phyloP scores from a whole-genome alignment of 192 early-diverging fungal species.

The Dissophora globulifera region DNA sequence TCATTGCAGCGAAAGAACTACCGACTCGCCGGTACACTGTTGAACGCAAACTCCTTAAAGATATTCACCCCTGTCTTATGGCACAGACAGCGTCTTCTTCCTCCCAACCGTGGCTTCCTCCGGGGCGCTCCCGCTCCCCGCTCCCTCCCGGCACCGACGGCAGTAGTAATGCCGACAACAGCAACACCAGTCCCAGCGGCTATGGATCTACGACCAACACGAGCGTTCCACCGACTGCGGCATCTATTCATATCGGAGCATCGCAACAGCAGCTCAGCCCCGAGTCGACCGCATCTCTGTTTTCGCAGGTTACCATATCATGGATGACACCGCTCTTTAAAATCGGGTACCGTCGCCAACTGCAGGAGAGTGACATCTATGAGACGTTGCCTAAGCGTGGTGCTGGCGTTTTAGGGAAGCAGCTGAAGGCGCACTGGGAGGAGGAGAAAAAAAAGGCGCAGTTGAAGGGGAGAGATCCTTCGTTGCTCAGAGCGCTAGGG shows the following conservation, averaged over 20 bases:
- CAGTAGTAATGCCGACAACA: no score
- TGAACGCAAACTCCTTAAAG: no score
- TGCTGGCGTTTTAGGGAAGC: slow-evolving; percentile 3
- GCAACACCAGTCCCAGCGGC: no score
- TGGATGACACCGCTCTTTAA: slow-evolving; percentile 54
- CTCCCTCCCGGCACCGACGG: no score
- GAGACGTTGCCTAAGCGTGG: slow-evolving; percentile 35
- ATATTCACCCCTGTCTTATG: no score
- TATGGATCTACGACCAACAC: not conserved
- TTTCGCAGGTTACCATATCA: slow-evolving; percentile 12
- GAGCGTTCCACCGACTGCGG: not conserved
- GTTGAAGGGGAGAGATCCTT: slow-evolving; percentile 3
- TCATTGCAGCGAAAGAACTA: no score
- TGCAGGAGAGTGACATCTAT: slow-evolving; percentile 46
- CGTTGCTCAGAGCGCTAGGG: slow-evolving; percentile 11
- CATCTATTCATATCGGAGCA: not conserved
- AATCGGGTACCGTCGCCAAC: slow-evolving; percentile 32
- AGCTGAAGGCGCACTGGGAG: slow-evolving; percentile 10
- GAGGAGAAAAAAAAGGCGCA: slow-evolving; percentile 3
- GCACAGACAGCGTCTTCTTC: not conserved
- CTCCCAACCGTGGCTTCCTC: not conserved
- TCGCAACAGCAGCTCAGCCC: slow-evolving; percentile 8
- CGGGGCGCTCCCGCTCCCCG: not conserved
- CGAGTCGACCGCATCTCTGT: slow-evolving; percentile 37
- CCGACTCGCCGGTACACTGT: no score